These are phyloP conservation scores for Proliferodiscus dingleyae DNA, from an alignment of 2,329 filamentous ascomycete genomes.

Conservation along the genomic window DNA sequence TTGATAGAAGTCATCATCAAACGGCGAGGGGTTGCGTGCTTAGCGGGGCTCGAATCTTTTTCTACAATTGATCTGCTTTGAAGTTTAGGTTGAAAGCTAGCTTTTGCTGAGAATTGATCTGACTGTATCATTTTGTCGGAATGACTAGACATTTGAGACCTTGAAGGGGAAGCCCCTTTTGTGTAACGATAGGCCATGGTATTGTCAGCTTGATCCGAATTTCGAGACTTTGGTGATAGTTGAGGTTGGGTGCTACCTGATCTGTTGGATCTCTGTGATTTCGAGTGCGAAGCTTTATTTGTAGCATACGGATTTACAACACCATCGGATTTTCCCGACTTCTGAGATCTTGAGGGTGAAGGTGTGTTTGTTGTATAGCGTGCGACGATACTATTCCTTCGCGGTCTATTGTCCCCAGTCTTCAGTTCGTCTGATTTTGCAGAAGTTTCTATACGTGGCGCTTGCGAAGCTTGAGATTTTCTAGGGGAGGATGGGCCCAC, in stretches of 20 bases:
- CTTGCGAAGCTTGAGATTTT: too few species aligned
- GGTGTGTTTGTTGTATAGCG: slow-evolving; percentile 26
- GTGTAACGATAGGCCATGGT: too few species aligned
- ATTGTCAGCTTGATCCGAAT: too few species aligned
- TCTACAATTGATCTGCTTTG: not conserved
- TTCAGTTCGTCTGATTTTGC: slow-evolving; percentile 7
- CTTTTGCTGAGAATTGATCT: not conserved
- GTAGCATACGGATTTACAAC: too few species aligned
- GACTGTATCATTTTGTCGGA: slow-evolving; percentile 18
- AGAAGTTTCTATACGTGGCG: too few species aligned
- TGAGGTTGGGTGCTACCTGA: too few species aligned
- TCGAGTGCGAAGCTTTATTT: too few species aligned
- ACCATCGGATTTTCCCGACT: slow-evolving; percentile 16
- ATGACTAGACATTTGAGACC: too few species aligned
- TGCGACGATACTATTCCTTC: slow-evolving; percentile 20
- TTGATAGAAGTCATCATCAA: slow-evolving; percentile 4
- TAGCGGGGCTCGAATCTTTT: not conserved
- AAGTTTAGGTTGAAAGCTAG: not conserved
- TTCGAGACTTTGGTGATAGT: too few species aligned
- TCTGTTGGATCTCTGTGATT: too few species aligned
- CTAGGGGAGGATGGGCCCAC: too few species aligned
- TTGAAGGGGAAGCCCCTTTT: too few species aligned
- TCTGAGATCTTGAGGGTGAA: slow-evolving; percentile 25
- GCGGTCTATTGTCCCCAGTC: not conserved
- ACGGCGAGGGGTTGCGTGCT: slow-evolving; percentile 6